Conservation (phyloP, 2,329 filamentous ascomycete genomes). For the Neocatenulostroma microsporum region DNA sequence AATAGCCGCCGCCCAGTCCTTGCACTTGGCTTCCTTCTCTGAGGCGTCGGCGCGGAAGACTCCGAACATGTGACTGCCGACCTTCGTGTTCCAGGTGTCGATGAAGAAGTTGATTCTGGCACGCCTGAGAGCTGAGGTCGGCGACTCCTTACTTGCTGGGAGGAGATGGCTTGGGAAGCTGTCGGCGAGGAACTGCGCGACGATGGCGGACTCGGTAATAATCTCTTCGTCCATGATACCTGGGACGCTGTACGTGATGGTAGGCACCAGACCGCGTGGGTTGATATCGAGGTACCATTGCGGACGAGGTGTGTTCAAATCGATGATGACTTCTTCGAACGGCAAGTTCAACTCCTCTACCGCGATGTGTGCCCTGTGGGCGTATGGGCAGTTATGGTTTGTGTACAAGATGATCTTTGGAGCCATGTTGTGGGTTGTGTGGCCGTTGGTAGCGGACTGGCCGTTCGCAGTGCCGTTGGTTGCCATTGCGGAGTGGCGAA, state of each 20-base stretch:
- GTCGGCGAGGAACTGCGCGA: constrained; percentile 65
- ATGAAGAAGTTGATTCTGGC: constrained; percentile 65
- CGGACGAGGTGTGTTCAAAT: constrained; percentile 60
- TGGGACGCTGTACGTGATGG: constrained; percentile 54
- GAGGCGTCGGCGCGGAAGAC: constrained; percentile 39
- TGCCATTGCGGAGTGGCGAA: too few species aligned
- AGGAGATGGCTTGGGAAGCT: constrained; percentile 60
- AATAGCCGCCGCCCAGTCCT: constrained; percentile 49
- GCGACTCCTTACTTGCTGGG: constrained; percentile 46
- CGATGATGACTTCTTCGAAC: constrained; percentile 45
- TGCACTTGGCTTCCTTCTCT: constrained; percentile 43
- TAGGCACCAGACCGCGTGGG: constrained; percentile 69
- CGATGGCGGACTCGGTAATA: constrained; percentile 64
- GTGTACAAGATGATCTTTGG: constrained; percentile 46
- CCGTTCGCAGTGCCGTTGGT: constrained; percentile 7
- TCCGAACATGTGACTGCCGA: constrained; percentile 43
- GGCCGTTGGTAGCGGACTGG: constrained; percentile 9
- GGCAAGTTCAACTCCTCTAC: constrained; percentile 26
- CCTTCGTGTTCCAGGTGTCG: constrained; percentile 60
- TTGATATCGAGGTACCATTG: constrained; percentile 70
- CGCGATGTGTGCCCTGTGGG: constrained; percentile 54
- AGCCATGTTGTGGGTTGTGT: constrained; percentile 7
- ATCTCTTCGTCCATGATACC: constrained; percentile 45
- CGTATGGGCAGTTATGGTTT: constrained; percentile 62
- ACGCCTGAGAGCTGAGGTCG: constrained; percentile 51